Base-by-base conservation (phyloP, 371 early-diverging fungal species). In the Mucor circinelloides region DNA sequence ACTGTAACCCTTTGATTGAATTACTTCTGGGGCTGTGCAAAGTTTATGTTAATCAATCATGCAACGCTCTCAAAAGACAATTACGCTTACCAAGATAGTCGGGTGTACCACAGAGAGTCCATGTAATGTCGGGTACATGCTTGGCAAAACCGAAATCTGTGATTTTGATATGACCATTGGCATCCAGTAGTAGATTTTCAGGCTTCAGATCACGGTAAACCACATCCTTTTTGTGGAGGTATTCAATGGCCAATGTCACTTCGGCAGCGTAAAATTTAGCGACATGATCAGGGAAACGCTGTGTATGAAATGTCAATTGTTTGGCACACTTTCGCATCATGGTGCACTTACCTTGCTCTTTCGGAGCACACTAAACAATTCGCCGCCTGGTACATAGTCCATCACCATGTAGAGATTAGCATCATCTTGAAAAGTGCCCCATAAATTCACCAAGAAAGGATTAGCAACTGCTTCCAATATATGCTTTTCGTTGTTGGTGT, bases 91-190 rank as follows among this genome's bases (percentile, higher is more conserved):
- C 67, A 50, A 93, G 75, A 73, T 99, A 99, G 80, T 98, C 99
- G 17, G 99, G 99, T 31, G 99, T 99, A 10, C 99, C 99, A 76
- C 99, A 99, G 25, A 97, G 76, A 21, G 94, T 95, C 94, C 94
- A 94, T 38, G 94, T 94, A 86, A 74, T 69, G 46, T 57, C 75
- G 36, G 64, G 60, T n/a, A 71, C 67, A 63, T 66, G 57, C 27
- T 95, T 96, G 38, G 97, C 95, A 85, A 97, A 97, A 21, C 98
- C 98, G 86, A 98, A 97, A 78, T 98, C 97, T 8, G 96, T 92
- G 59, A 98, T 90, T 77, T 96, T 95, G 67, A 97, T 90, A 74
- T 97, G 94, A 2, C 98, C 98, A 46, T 86, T 79, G 42, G 87
- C 81, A 71, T 93, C 95, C 54, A 98, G 77, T 40, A 98, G 82